phyloP scores from a whole-genome alignment of 495 filamentous ascomycete genomes.

The Daldinia grandis region DNA sequence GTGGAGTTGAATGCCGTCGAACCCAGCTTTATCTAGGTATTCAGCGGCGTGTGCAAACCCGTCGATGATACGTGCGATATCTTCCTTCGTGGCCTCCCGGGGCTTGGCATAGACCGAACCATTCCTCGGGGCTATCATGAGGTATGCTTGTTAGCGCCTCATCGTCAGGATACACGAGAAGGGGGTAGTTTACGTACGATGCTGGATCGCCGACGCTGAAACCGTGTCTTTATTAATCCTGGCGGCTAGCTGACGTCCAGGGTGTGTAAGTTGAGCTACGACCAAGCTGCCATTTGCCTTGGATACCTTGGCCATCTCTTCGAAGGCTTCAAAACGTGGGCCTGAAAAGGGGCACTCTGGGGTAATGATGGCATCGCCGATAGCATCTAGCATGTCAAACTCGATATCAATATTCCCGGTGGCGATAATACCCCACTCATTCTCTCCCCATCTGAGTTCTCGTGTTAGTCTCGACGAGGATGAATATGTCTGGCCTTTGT shows the following conservation, averaged over 20 bases:
- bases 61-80: conserved; percentile 59
- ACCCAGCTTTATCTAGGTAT: conserved; percentile 63
- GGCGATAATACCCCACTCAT: conserved; percentile 60
- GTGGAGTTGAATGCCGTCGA: conserved; percentile 65
- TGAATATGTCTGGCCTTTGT: neutral
- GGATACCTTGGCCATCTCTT: conserved; percentile 55
- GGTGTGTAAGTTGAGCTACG: conserved; percentile 66
- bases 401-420: conserved; percentile 70
- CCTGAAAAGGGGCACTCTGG: conserved; percentile 54
- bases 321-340: conserved; percentile 66
- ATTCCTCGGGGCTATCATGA: conserved; percentile 6
- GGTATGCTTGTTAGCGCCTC: neutral
- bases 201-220: conserved; percentile 64
- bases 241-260: conserved; percentile 63
- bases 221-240: conserved; percentile 62
- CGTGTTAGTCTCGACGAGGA: neutral
- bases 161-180: neutral
- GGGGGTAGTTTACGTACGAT: conserved; percentile 37
- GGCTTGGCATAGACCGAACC: conserved; percentile 11
- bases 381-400: conserved; percentile 63
- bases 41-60: conserved; percentile 63
- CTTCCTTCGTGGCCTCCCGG: conserved; percentile 55
- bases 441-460: conserved; percentile 64
- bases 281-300: conserved; percentile 65
- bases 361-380: conserved; percentile 66